These are phyloP conservation scores for Euryodendron excelsum DNA, from an alignment of 148 eudicot species.

Conservation along the genomic window DNA sequence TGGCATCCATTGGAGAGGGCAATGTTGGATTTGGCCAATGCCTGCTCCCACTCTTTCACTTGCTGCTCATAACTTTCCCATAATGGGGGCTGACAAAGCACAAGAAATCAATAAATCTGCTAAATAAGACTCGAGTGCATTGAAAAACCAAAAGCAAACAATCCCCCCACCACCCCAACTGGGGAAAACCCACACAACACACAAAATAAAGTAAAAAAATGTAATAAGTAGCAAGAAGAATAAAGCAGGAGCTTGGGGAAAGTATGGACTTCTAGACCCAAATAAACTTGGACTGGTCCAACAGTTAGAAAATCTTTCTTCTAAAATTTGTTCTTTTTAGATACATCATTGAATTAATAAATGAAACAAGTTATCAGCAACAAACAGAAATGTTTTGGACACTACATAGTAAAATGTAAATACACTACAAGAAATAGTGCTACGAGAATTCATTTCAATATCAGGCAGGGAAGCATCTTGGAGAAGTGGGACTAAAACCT, in stretches of 20 bases:
- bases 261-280: not conserved
- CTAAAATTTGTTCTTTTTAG: not conserved
- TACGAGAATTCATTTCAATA: not conserved
- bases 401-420: not conserved
- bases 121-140: not conserved
- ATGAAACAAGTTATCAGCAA: not conserved
- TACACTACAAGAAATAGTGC: not conserved
- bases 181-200: not conserved
- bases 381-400: not conserved
- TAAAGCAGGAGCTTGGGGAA: not conserved
- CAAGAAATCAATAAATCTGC: conserved; percentile 12
- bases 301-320: not conserved
- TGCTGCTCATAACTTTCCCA: conserved; percentile 85
- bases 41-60: conserved; percentile 78
- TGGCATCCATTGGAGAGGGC: conserved; percentile 43
- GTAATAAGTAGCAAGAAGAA: not conserved
- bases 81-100: conserved; percentile 73
- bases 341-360: not conserved
- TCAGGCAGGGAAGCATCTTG: not conserved
- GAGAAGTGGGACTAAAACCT: not conserved
- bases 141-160: not conserved
- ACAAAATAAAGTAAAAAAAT: not conserved
- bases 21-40: conserved; percentile 36
- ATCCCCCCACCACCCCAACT: not conserved
- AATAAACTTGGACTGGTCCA: not conserved